Conservation (phyloP, 306 rosid species). For the Fragaria ananassa region DNA sequence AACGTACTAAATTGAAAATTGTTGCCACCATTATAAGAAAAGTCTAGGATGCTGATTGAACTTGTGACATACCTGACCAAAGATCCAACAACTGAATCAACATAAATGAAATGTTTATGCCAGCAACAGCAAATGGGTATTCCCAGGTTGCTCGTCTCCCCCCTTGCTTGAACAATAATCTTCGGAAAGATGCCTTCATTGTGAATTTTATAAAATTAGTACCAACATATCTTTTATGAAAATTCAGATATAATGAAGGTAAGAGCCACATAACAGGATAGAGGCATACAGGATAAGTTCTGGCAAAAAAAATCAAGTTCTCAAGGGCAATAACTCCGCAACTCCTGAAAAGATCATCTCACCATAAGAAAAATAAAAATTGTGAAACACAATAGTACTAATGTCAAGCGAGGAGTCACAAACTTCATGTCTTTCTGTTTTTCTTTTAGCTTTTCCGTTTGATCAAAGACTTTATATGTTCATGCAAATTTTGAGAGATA, state of each 20-base stretch:
- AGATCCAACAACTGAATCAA: constrained; percentile 87
- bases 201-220: constrained; percentile 68
- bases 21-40: neutral
- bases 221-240: constrained; percentile 36
- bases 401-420: neutral
- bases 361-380: constrained; percentile 36
- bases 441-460: neutral
- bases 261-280: constrained; percentile 16
- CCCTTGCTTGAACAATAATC: constrained; percentile 75
- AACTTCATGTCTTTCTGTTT: neutral
- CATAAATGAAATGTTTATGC: constrained; percentile 86
- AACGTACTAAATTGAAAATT: no score
- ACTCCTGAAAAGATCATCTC: constrained; percentile 68
- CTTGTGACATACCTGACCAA: constrained; percentile 49
- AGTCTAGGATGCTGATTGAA: neutral
- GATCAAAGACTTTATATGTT: neutral
- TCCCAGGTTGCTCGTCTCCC: constrained; percentile 91
- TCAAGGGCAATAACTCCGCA: constrained; percentile 88
- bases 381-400: constrained; percentile 15
- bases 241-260: constrained; percentile 24
- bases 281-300: constrained; percentile 75
- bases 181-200: constrained; percentile 91
- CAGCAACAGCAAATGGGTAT: constrained; percentile 97
- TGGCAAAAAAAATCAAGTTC: constrained; percentile 76
- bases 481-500: neutral